Base-by-base conservation (phyloP, 768 basidiomycete species). In the Exidia glandulosa region DNA sequence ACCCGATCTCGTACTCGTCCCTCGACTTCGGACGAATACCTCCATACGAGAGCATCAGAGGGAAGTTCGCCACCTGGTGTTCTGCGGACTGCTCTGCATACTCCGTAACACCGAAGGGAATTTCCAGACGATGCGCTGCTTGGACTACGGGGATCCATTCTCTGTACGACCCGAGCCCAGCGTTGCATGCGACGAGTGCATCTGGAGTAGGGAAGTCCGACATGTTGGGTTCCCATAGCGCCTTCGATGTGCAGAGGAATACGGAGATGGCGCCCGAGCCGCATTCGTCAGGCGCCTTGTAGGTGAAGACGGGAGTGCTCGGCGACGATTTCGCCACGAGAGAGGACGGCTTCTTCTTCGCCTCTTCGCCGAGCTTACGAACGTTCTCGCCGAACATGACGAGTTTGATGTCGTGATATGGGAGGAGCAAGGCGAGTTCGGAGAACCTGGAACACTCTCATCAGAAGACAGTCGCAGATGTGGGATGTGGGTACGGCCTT, bases 31-130 rank as follows among this genome's bases (percentile, higher is more conserved):
- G 60, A 50, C 73, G 41, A 48, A 68, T 64, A 57, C 65, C 63
- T 16, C 70, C 9, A 0, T 14, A 14, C 12, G 12, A 6, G 41
- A 45, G 41, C 6, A 45, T 14, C 10, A 1, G 19, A 23, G 41
- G 9, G 41, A 45, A 45, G 7, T 19, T 12, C 10, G 23, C 16
- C 12, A 45, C 41, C 41, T 45, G 41, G 19, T 55, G 25, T 65
- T 63, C 50, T 47, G 57, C 16, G 62, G 72, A 72, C 57, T 72
- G 72, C 10, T 73, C 72, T n/a, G 73, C 71, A 7, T 73, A 74
- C 50, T 74, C 72, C 6, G 72, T 74, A 58, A 66, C 69, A 5
- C 66, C 73, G n/a, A 73, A 74, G 13, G 72, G 72, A 54, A 61
- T 59, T 9, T 62, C 58, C 37, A 73, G 37, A 56, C n/a, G n/a